phyloP scores from a whole-genome alignment of 1,284 basidiomycete genomes.

The Cryptococcus floricola region DNA sequence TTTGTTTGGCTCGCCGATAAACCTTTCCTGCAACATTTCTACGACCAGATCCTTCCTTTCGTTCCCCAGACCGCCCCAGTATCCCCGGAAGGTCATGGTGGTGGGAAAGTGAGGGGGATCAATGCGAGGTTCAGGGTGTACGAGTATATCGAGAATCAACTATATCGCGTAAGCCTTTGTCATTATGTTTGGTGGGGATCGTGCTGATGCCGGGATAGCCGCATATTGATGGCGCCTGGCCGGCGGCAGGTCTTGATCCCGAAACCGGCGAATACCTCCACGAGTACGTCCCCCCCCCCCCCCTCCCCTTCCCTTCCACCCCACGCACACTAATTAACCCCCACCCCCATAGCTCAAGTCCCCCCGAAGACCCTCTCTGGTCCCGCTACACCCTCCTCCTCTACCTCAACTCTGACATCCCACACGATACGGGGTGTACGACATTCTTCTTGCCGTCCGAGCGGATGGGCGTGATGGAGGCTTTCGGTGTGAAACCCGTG shows the following conservation, averaged over 20 bases:
- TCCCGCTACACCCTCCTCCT: slow-evolving; percentile 57
- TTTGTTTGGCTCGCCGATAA: slow-evolving; percentile 57
- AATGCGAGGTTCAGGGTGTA: slow-evolving; percentile 56
- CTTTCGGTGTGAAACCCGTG: slow-evolving; percentile 54
- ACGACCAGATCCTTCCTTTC: slow-evolving; percentile 50
- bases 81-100: slow-evolving; percentile 38
- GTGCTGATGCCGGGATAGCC: slow-evolving; percentile 20
- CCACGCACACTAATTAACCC: too few species aligned
- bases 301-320: neutral
- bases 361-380: slow-evolving; percentile 46
- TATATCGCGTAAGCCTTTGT: slow-evolving; percentile 50
- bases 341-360: slow-evolving; percentile 29
- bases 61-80: slow-evolving; percentile 45
- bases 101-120: slow-evolving; percentile 54
- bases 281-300: slow-evolving; percentile 48
- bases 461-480: slow-evolving; percentile 52
- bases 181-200: neutral
- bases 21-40: slow-evolving; percentile 52
- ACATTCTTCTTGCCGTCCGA: slow-evolving; percentile 56
- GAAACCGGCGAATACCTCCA: slow-evolving; percentile 55
- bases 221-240: slow-evolving; percentile 60
- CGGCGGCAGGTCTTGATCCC: slow-evolving; percentile 53
- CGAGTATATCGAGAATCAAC: slow-evolving; percentile 53
- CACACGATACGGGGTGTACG: slow-evolving; percentile 53
- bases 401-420: slow-evolving; percentile 55